A percentile compares a stretch with the other conserved stretches of the same genome.
phyloP scores from a whole-genome alignment of 306 rosid species.

The Albizia julibrissin region DNA sequence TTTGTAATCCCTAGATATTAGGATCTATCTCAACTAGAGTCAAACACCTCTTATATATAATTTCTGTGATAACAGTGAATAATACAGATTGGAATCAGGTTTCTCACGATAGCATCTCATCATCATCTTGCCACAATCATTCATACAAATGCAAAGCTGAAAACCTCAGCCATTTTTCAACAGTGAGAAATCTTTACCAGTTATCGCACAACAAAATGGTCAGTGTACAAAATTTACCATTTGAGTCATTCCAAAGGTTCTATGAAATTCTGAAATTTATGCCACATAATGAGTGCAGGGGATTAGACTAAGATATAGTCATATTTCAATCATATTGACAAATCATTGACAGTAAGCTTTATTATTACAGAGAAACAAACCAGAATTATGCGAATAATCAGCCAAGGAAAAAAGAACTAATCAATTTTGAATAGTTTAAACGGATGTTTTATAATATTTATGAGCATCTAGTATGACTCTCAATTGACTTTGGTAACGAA shows the following conservation, averaged over 20 bases:
- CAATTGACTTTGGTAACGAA: background rate
- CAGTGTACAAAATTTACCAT: background rate
- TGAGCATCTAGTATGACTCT: background rate
- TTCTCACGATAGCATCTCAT: too few relatives aligned
- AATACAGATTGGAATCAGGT: too few relatives aligned
- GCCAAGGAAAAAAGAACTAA: background rate
- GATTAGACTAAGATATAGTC: background rate
- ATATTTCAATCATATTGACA: background rate
- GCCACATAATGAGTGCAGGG: background rate
- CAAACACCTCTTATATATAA: too few relatives aligned
- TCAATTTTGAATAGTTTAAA: background rate
- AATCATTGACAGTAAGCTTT: background rate
- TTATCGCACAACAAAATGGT: background rate
- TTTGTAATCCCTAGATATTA: too few relatives aligned
- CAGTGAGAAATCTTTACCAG: background rate
- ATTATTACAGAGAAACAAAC: background rate
- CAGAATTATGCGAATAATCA: background rate
- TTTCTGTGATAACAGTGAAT: too few relatives aligned
- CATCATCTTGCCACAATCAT: too few relatives aligned
- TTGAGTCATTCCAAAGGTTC: background rate
- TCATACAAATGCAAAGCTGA: constrained; percentile 6
- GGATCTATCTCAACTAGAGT: too few relatives aligned
- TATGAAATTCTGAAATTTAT: constrained; percentile 1
- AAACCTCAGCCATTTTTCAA: background rate
- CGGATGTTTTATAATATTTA: background rate